Percentiles rank a stretch among this genome's conserved stretches.
Evolutionary conservation across 805 yeast genomes (phyloP).

Genomic region (Peterozyma toletana): DNA sequence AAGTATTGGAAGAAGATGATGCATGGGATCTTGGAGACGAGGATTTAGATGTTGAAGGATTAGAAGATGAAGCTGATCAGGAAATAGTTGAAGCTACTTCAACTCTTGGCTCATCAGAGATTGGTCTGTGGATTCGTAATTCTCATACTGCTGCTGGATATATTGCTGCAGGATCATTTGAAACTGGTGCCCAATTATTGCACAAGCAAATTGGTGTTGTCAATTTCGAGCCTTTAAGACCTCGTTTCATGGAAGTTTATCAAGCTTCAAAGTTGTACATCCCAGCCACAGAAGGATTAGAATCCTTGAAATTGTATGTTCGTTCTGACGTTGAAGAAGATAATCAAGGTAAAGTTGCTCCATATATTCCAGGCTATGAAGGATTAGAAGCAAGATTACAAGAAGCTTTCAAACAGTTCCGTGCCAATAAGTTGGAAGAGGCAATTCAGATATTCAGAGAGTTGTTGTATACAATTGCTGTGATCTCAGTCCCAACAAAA

Average conservation of each 20-base stretch:
- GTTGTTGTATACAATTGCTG: slow-evolving; percentile 67
- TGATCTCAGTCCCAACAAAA: slow-evolving; percentile 62
- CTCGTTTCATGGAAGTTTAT: slow-evolving; percentile 78
- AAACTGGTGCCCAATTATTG: slow-evolving; percentile 88
- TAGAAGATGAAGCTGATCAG: slow-evolving; percentile 27
- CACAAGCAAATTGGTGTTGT: slow-evolving; percentile 84
- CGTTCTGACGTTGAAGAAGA: slow-evolving; percentile 60
- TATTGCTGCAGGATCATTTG: slow-evolving; percentile 95
- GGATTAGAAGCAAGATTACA: slow-evolving; percentile 52
- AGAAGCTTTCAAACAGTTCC: slow-evolving; percentile 77
- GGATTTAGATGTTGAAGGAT: slow-evolving; percentile 60
- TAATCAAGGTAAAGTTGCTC: slow-evolving; percentile 40
- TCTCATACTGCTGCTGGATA: slow-evolving; percentile 87
- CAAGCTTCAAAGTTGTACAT: slow-evolving; percentile 70
- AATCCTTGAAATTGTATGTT: slow-evolving; percentile 61
- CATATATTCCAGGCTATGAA: slow-evolving; percentile 71
- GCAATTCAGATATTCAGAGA: slow-evolving; percentile 78
- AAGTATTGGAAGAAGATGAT: slow-evolving; percentile 50
- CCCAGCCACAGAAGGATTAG: slow-evolving; percentile 67
- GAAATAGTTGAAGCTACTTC: slow-evolving; percentile 23
- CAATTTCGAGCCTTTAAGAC: slow-evolving; percentile 80
- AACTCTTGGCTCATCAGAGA: slow-evolving; percentile 42
- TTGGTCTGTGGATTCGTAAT: slow-evolving; percentile 78
- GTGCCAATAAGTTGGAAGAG: slow-evolving; percentile 72
- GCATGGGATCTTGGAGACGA: slow-evolving; percentile 85